A percentile compares a stretch with the other conserved stretches of the same genome.
Evolutionary conservation across 306 rosid species (phyloP).

Genomic region (Albizia julibrissin): DNA sequence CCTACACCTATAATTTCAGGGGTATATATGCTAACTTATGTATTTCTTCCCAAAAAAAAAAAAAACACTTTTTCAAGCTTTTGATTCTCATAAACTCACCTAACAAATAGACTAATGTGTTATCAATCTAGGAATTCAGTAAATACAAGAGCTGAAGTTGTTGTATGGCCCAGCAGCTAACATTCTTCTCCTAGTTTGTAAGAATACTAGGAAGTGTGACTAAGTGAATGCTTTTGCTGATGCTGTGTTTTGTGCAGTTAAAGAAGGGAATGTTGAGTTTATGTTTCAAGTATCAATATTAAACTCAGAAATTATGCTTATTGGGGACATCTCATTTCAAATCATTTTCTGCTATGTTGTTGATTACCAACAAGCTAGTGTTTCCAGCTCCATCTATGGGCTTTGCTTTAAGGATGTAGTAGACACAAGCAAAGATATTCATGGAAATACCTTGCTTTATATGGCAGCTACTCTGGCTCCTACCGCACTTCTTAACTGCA

Average conservation of each 20-base stretch:
- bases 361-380: not conserved
- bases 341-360: not conserved
- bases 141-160: not conserved
- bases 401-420: not conserved
- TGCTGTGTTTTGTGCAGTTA: not conserved
- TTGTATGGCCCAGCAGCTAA: not conserved
- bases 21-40: not conserved
- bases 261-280: not conserved
- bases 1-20: not conserved
- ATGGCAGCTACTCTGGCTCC: not conserved
- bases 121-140: not conserved
- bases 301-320: not conserved
- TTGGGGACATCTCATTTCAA: rapidly evolving
- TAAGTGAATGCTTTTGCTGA: not conserved
- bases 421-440: rapidly evolving
- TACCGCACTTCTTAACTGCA: not conserved
- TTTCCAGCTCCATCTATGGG: slow-evolving; percentile 14
- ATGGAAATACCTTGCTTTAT: not conserved
- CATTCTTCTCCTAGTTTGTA: not conserved
- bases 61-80: not conserved
- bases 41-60: not conserved
- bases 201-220: not conserved
- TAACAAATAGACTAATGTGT: not conserved
- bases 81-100: not conserved
- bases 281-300: not conserved